A percentile compares a stretch with the other conserved stretches of the same genome.
Conservation (phyloP, 2,329 filamentous ascomycete genomes). For the Talaromyces albobiverticillius region DNA sequence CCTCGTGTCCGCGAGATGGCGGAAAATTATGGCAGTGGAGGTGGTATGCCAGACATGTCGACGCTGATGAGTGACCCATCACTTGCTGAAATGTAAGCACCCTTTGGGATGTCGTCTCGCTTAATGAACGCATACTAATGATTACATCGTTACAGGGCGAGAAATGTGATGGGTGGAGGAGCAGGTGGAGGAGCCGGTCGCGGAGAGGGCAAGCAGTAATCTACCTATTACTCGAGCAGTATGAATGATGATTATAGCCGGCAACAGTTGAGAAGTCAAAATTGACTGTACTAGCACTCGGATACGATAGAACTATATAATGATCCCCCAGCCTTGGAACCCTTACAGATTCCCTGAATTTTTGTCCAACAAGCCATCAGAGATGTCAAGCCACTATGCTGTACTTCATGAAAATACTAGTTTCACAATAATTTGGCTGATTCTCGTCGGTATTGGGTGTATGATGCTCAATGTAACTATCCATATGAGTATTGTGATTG, state of each 20-base stretch:
- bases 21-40: constrained; percentile 67
- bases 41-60: constrained; percentile 85
- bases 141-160: constrained; percentile 48
- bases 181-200: constrained; percentile 55
- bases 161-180: constrained; percentile 65
- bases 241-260: not conserved
- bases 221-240: not conserved
- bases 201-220: constrained; percentile 20
- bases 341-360: not conserved
- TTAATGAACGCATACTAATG: constrained; percentile 16
- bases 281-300: not conserved
- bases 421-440: too few relatives aligned
- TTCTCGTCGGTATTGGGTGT: too few relatives aligned
- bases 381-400: not conserved
- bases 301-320: not conserved
- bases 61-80: constrained; percentile 87
- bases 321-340: not conserved
- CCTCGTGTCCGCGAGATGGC: constrained; percentile 86
- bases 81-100: constrained; percentile 86
- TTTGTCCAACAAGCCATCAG: not conserved
- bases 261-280: not conserved
- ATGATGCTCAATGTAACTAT: too few relatives aligned
- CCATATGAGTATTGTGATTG: too few relatives aligned
- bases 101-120: not conserved
- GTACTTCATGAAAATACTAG: not conserved